Percentiles rank a stretch among this genome's conserved stretches.
phyloP scores from a whole-genome alignment of 148 eudicot genomes.

The Dianthus caryophyllus region DNA sequence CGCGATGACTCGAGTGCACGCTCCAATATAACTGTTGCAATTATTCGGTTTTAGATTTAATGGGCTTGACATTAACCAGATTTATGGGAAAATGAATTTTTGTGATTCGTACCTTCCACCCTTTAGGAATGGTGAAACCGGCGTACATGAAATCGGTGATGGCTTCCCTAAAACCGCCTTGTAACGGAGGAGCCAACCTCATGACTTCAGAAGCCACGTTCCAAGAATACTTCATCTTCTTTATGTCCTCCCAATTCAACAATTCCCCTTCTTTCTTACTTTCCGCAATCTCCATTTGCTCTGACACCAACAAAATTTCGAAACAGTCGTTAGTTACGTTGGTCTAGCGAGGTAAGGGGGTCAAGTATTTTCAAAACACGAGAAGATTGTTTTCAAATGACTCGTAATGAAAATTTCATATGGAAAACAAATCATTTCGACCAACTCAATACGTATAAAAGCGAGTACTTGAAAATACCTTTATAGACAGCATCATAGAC shows the following conservation, averaged over 20 bases:
- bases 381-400: too few species aligned
- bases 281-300: slow-evolving; percentile 37
- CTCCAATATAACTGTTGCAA: slow-evolving; percentile 47
- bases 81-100: neutral
- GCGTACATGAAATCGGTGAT: slow-evolving; percentile 30
- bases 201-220: slow-evolving; percentile 36
- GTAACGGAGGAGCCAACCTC: slow-evolving; percentile 37
- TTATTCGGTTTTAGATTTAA: neutral
- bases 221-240: slow-evolving; percentile 40
- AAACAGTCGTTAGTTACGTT: too few species aligned
- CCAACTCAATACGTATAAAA: neutral
- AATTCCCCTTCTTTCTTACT: slow-evolving; percentile 24
- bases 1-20: slow-evolving; percentile 46
- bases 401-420: too few species aligned
- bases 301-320: slow-evolving; percentile 4
- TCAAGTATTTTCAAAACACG: too few species aligned
- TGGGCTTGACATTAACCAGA: neutral
- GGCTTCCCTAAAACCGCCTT: slow-evolving; percentile 33
- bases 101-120: slow-evolving; percentile 31
- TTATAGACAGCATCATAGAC: slow-evolving; percentile 26
- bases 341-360: too few species aligned
- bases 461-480: slow-evolving; percentile 19
- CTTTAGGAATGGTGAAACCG: slow-evolving; percentile 39
- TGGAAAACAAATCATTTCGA: neutral
- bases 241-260: slow-evolving; percentile 31